Percentiles rank a stretch among this genome's conserved stretches.
Evolutionary conservation across 495 filamentous ascomycete species (phyloP).

Genomic region (Margaritispora aquatica): DNA sequence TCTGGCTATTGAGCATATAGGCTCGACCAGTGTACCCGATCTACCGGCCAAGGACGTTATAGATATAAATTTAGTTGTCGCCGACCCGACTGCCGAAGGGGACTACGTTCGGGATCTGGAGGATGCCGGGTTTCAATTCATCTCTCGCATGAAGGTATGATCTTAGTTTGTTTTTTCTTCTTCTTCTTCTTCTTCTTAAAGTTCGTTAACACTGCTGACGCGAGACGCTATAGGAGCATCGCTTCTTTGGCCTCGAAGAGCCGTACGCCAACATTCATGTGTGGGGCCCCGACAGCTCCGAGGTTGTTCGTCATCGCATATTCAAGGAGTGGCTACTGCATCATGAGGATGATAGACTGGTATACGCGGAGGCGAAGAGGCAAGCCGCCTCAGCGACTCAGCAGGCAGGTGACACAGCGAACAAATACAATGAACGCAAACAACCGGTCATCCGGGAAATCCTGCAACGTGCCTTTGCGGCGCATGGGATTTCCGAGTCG

Average conservation of each 20-base stretch:
- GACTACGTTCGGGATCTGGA: conserved; percentile 39
- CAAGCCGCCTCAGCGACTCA: conserved; percentile 27
- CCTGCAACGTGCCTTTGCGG: conserved; percentile 29
- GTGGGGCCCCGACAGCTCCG: conserved; percentile 37
- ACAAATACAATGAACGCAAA: conserved; percentile 37
- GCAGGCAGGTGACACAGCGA: conserved; percentile 29
- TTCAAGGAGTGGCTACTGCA: conserved; percentile 41
- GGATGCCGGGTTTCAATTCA: conserved; percentile 35
- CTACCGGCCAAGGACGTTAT: conserved; percentile 43
- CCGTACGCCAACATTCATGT: conserved; percentile 36
- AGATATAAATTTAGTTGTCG: conserved; percentile 39
- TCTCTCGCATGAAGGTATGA: conserved; percentile 27
- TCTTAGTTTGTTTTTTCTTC: not conserved
- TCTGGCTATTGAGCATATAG: conserved; percentile 28
- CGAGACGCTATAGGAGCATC: conserved; percentile 37
- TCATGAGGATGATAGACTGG: conserved; percentile 29
- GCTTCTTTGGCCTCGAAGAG: conserved; percentile 30
- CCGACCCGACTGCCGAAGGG: conserved; percentile 31
- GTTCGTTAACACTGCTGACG: not conserved
- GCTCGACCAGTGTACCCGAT: conserved; percentile 41
- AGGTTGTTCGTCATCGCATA: conserved; percentile 36
- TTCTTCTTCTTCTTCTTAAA: not conserved
- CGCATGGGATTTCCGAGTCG: not conserved
- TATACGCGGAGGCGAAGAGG: conserved; percentile 35
- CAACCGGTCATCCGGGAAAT: conserved; percentile 35